A percentile compares a stretch with the other conserved stretches of the same genome.
Evolutionary conservation across 371 early-diverging fungal genomes (phyloP).

Genomic region (Neoconidiobolus thromboides): DNA sequence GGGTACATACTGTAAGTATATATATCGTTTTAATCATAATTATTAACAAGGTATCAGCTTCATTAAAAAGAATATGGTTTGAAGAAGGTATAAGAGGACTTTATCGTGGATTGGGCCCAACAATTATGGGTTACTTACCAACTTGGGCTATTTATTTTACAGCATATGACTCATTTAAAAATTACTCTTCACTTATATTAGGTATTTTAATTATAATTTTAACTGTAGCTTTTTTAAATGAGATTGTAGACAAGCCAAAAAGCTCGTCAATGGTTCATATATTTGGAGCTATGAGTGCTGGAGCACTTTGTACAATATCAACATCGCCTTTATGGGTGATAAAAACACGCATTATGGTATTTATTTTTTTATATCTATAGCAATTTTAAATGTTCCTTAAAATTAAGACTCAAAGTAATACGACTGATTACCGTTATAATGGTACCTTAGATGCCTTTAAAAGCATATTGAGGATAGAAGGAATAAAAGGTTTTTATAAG

Average conservation of each 20-base stretch:
- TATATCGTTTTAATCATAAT: no score
- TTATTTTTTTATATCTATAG: not conserved
- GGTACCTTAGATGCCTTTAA: constrained; percentile 51
- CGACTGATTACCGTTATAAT: constrained; percentile 35
- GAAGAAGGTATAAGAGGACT: constrained; percentile 78
- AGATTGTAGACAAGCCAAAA: not conserved
- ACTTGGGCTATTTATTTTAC: constrained; percentile 86
- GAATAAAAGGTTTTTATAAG: constrained; percentile 62
- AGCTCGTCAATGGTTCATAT: constrained; percentile 35
- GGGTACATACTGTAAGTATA: no score
- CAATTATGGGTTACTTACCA: constrained; percentile 72
- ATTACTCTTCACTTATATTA: not conserved
- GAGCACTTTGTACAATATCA: constrained; percentile 48
- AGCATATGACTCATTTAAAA: constrained; percentile 49
- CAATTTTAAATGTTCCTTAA: not conserved
- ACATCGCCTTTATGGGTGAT: constrained; percentile 95
- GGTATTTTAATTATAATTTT: not conserved
- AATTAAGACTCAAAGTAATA: not conserved
- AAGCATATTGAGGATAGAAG: constrained; percentile 46
- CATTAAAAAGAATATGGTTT: constrained; percentile 48
- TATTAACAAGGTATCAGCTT: constrained; percentile 15
- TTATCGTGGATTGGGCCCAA: constrained; percentile 78
- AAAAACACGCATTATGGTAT: constrained; percentile 76
- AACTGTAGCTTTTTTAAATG: not conserved
- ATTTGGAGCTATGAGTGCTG: constrained; percentile 70